Percentiles rank a stretch among this genome's conserved stretches.
Evolutionary conservation across 129 eudicot genomes (phyloP).

Genomic region (Sambucus nigra): DNA sequence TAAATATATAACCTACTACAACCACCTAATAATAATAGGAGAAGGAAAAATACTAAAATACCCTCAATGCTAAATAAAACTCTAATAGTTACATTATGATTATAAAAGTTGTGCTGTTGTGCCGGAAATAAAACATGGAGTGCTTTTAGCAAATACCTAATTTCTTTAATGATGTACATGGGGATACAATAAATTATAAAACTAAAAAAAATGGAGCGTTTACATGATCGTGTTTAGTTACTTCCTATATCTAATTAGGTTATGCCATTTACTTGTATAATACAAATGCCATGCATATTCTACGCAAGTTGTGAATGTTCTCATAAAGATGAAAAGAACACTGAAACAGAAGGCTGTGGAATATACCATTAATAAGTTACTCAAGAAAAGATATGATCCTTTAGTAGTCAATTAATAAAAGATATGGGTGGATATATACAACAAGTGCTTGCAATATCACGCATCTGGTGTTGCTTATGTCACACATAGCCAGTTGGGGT

Average conservation of each 20-base stretch:
- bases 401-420: background rate
- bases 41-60: too few relatives aligned
- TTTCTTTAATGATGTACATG: background rate
- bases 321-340: background rate
- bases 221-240: background rate
- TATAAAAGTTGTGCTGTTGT: too few relatives aligned
- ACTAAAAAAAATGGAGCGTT: background rate
- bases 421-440: too few relatives aligned
- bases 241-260: background rate
- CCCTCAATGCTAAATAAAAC: too few relatives aligned
- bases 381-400: background rate
- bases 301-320: slow-evolving; percentile 6
- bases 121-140: background rate
- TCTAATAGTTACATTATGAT: too few relatives aligned
- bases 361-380: background rate
- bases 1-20: too few relatives aligned
- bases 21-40: too few relatives aligned
- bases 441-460: too few relatives aligned
- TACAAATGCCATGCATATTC: background rate
- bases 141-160: too few relatives aligned
- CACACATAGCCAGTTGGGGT: too few relatives aligned
- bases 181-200: too few relatives aligned
- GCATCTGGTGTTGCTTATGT: too few relatives aligned
- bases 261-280: background rate
- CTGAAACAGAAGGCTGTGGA: background rate